phyloP scores from a whole-genome alignment of 176 grass and related monocot genomes.

The Saccharum officinarum region DNA sequence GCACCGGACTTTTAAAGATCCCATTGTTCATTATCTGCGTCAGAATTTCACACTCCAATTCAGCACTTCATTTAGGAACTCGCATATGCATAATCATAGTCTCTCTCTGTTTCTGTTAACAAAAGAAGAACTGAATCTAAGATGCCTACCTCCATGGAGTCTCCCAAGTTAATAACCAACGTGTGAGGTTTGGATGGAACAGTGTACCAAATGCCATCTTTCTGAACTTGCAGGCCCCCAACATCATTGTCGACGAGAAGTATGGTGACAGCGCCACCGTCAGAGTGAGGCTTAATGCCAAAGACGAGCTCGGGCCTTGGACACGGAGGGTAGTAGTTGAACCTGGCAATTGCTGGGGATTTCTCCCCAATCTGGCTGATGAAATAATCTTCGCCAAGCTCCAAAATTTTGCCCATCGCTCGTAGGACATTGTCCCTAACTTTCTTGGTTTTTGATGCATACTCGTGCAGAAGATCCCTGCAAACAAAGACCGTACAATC shows the following conservation, averaged over 20 bases:
- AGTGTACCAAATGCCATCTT: slow-evolving; percentile 45
- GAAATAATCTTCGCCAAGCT: slow-evolving; percentile 36
- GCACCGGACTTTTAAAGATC: slow-evolving; percentile 45
- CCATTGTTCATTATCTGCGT: slow-evolving; percentile 56
- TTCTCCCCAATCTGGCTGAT: slow-evolving; percentile 22
- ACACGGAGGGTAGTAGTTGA: slow-evolving; percentile 59
- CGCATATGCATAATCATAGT: neutral
- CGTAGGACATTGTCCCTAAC: slow-evolving; percentile 23
- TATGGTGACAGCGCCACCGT: slow-evolving; percentile 40
- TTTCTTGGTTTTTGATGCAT: slow-evolving; percentile 35
- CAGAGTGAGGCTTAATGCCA: slow-evolving; percentile 61
- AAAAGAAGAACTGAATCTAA: neutral
- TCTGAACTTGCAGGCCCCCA: slow-evolving; percentile 48
- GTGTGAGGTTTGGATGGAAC: slow-evolving; percentile 32
- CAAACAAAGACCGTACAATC: neutral
- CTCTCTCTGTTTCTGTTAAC: neutral
- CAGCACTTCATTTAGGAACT: neutral
- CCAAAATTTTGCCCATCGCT: slow-evolving; percentile 31
- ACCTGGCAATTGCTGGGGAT: slow-evolving; percentile 28
- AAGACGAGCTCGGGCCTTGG: slow-evolving; percentile 51
- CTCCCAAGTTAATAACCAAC: slow-evolving; percentile 53
- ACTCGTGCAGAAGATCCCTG: slow-evolving; percentile 53
- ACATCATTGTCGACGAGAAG: slow-evolving; percentile 54
- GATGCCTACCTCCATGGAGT: slow-evolving; percentile 54
- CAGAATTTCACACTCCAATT: neutral